Evolutionary conservation across 768 basidiomycete species (phyloP), one percentile per base, ranked within the genome.

Genomic region (Rhizopogon rudus): DNA sequence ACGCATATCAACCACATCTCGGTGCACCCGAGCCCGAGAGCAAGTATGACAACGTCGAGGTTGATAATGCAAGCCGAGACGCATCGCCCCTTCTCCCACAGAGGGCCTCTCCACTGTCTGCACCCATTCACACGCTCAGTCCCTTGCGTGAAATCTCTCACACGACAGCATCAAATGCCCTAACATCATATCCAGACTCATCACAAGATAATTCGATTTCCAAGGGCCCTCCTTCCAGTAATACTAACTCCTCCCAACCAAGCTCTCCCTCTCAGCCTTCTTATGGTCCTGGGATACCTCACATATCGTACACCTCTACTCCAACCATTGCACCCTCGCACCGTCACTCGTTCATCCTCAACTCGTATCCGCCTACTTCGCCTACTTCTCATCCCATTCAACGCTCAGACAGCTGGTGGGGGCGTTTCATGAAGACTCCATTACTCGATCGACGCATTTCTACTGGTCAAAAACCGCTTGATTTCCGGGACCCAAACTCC

Each of bases 401-500:
- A 43, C 77, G 89, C 6, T 85, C 81, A 41, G 82, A 89, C 64
- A 83, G 78, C 10, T 91, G 91, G 88, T 94, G 91, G 86, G 70
- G 77, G 8, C 83, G 87, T 3, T 84, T 94, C 62, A 75, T 87
- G 13, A 81, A 80, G 53, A 80, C 83, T 16, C 79, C 82, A 35
- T 73, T 89, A 49, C 75, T 87, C 28, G 87, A 88, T 59, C 78
- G 83, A 40, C 74, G 76, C 25, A 57, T 70, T 10, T 82, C 77
- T 61, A 70, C 70, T 53, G 64, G 70, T 54, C 65, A 57, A 62
- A 68, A 51, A 55, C 61, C 44, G 44, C 65, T 76, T 13, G 85
- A 90, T 20, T 81, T 93, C 63, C 81, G 88, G 20, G 92, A 95
- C 69, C 92, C 93, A 1, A 84, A 85, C 51, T 88, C 91, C 1